Percentiles rank a stretch among this genome's conserved stretches.
phyloP scores from a whole-genome alignment of 1,139 yeast species.

The Diutina pseudorugosa region DNA sequence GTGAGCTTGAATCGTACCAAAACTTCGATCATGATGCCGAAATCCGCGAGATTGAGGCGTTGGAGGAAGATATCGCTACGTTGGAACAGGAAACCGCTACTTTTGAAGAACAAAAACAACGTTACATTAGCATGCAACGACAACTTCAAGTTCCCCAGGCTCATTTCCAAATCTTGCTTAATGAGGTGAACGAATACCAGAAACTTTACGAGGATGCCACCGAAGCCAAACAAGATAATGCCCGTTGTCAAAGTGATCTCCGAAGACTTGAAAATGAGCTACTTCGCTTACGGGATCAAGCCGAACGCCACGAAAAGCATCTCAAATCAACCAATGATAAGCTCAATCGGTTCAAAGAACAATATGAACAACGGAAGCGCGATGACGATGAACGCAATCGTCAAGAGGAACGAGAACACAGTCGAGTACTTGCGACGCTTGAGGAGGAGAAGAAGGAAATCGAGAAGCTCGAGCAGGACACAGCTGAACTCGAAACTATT shows the following conservation, averaged over 20 bases:
- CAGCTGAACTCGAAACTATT: not conserved
- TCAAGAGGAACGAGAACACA: not conserved
- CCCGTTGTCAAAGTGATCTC: not conserved
- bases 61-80: not conserved
- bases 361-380: not conserved
- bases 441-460: not conserved
- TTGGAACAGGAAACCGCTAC: not conserved
- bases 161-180: not conserved
- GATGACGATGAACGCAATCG: not conserved
- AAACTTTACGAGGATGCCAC: not conserved
- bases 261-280: not conserved
- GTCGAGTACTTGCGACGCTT: not conserved
- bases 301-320: not conserved
- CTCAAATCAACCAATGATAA: not conserved
- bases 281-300: not conserved
- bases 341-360: not conserved
- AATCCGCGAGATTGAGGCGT: not conserved
- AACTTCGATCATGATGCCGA: not conserved
- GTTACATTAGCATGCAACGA: not conserved
- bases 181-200: not conserved
- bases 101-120: not conserved
- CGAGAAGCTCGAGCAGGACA: not conserved
- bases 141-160: not conserved
- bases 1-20: not conserved
- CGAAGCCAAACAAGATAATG: not conserved